A percentile compares a stretch with the other conserved stretches of the same genome.
Evolutionary conservation across 768 basidiomycete genomes (phyloP).

Genomic region (Tulasnella sp.): DNA sequence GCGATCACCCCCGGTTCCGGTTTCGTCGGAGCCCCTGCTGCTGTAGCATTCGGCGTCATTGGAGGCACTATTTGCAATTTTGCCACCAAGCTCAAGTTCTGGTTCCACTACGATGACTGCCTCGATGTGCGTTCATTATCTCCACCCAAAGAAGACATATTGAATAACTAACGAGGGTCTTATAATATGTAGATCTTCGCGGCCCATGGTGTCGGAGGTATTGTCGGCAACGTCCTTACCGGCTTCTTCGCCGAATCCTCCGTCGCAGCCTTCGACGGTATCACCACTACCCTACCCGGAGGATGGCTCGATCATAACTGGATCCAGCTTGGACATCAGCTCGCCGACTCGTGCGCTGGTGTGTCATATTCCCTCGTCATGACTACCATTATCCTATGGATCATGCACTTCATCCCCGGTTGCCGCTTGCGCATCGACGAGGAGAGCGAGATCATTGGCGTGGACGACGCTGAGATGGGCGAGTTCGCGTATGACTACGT

Average conservation of each 20-base stretch:
- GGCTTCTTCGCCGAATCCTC: slow-evolving; percentile 72
- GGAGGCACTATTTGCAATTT: slow-evolving; percentile 84
- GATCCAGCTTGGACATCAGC: slow-evolving; percentile 73
- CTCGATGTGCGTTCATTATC: slow-evolving; percentile 48
- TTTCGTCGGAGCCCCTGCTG: slow-evolving; percentile 65
- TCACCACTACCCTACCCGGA: slow-evolving; percentile 41
- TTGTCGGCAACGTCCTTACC: slow-evolving; percentile 75
- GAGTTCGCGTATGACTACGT: slow-evolving; percentile 87
- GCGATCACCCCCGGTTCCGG: slow-evolving; percentile 83
- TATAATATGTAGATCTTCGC: slow-evolving; percentile 63
- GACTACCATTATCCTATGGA: slow-evolving; percentile 75
- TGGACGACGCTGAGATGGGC: slow-evolving; percentile 85
- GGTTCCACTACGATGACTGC: slow-evolving; percentile 65
- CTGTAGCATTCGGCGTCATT: slow-evolving; percentile 76
- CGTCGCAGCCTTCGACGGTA: slow-evolving; percentile 73
- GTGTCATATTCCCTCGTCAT: slow-evolving; percentile 63
- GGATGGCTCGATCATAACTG: slow-evolving; percentile 84
- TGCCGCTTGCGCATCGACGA: slow-evolving; percentile 50
- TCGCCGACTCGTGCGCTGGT: slow-evolving; percentile 62
- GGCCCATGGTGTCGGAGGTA: slow-evolving; percentile 65
- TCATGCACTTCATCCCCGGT: slow-evolving; percentile 80
- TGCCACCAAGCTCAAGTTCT: slow-evolving; percentile 88
- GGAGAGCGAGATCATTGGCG: slow-evolving; percentile 50
- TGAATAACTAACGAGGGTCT: slow-evolving; percentile 12
- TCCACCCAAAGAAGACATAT: slow-evolving; percentile 18